Conservation (phyloP, 2,329 filamentous ascomycete species). For the Colletotrichum sp. region DNA sequence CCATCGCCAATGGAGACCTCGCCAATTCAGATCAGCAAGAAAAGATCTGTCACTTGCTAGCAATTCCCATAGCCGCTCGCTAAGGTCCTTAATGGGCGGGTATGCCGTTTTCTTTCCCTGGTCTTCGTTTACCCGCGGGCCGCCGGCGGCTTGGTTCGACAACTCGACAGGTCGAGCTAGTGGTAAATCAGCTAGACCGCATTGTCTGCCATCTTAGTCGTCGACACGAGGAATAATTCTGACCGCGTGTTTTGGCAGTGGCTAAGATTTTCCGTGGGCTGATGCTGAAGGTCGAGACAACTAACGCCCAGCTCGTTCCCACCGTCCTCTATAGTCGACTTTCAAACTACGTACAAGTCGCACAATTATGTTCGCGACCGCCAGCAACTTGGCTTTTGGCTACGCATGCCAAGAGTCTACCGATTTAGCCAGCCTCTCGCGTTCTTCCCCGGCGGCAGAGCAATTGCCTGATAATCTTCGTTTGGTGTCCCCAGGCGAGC, state of each 20-base stretch:
- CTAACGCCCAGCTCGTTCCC: background rate
- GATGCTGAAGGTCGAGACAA: background rate
- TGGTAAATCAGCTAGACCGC: background rate
- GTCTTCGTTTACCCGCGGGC: background rate
- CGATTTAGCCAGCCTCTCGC: background rate
- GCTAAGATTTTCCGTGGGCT: background rate
- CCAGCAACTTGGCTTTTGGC: background rate
- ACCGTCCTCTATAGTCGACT: background rate
- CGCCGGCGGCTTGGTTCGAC: background rate
- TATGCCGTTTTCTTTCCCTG: background rate
- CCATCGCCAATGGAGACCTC: background rate
- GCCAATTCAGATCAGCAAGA: background rate
- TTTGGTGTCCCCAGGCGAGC: background rate
- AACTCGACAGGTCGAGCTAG: background rate
- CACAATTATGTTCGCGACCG: background rate
- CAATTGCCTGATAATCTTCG: background rate
- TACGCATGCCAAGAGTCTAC: background rate
- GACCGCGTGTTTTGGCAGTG: background rate
- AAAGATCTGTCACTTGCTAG: background rate
- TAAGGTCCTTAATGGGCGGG: background rate
- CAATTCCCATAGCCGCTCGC: background rate
- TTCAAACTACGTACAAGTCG: background rate
- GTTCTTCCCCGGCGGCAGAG: background rate
- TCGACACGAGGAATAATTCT: background rate
- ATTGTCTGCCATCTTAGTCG: background rate